Evolutionary conservation across 495 filamentous ascomycete species (phyloP), one percentile per base, ranked within the genome.

Genomic region (Penicillium cataractarum): DNA sequence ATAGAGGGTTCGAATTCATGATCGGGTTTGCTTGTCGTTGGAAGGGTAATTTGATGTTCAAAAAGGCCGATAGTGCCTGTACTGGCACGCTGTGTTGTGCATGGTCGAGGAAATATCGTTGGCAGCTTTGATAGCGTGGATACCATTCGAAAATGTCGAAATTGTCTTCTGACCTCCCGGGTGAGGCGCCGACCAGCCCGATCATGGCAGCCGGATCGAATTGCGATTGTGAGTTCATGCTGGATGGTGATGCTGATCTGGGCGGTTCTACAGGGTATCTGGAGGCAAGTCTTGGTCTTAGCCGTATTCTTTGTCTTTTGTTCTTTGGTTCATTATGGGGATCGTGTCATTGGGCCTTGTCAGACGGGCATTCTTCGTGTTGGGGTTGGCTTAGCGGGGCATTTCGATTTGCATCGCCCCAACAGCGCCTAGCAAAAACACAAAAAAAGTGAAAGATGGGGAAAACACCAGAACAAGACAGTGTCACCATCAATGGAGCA

Each of bases 71-170:
- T 53, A 98, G 82, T 22, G 92, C 92, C 77, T 97, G 93, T 21
- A 96, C 90, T 40, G 87, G 84, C 39, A 81, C 84, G 61, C 86
- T 89, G 76, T 96, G 91, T 71, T 98, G 95, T 6, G 93, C 92
- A 73, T 93, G 87, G 70, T 97, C 92, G 66, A 97, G 80, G 77
- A 99, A 99, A 80, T 96, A 97, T 40, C 86, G 86, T 62, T 94
- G 90, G 76, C 95, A 99, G 65, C 86, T 92, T 73, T 94, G 91
- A 76, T 97, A 97, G 53, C 89, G 86, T 17, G 93, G 92, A 70
- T 96, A 90, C 95, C 95, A 99, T 60, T 92, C 90, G 72, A 97
- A 87, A 60, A 97, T 89, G 74, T 97, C 94, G 73, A 82, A 80
- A 55, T 76, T 78, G 67, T 80, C 72, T 55, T 77, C 74, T 51